Percentiles rank a stretch among this genome's conserved stretches.
Evolutionary conservation across 768 basidiomycete species (phyloP).

Genomic region (Leccinum pellstonianum): DNA sequence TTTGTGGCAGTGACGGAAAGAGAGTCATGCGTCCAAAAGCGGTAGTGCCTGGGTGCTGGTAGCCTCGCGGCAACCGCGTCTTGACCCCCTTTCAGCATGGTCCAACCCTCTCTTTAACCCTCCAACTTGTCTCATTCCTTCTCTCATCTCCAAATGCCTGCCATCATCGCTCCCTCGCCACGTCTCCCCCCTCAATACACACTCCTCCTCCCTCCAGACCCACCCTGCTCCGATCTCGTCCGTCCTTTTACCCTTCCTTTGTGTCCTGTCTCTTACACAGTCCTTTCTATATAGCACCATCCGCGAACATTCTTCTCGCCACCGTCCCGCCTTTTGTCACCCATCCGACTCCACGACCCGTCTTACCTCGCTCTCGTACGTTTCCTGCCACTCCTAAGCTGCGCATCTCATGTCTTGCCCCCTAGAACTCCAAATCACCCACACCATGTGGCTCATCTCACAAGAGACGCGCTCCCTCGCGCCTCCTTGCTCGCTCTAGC

Average conservation of each 20-base stretch:
- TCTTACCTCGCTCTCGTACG: conserved; percentile 22
- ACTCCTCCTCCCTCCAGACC: conserved; percentile 11
- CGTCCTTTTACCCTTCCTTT: conserved; percentile 4
- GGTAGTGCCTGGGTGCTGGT: conserved; percentile 17
- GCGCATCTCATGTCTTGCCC: conserved; percentile 9
- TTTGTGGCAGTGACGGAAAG: neutral
- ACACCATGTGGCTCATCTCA: conserved; percentile 37
- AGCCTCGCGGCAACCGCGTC: conserved; percentile 28
- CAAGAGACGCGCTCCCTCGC: conserved; percentile 38
- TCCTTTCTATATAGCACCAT: conserved; percentile 19
- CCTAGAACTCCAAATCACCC: conserved; percentile 40
- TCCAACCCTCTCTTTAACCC: conserved; percentile 30
- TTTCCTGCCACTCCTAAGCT: neutral
- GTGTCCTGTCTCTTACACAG: conserved; percentile 5
- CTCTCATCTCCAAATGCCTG: conserved; percentile 31
- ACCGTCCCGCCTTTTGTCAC: conserved; percentile 34
- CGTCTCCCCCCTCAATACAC: conserved; percentile 29
- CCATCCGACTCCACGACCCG: conserved; percentile 36
- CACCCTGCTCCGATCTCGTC: neutral
- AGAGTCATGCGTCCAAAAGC: conserved; percentile 27
- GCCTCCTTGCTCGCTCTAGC: conserved; percentile 36
- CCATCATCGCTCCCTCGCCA: conserved; percentile 44
- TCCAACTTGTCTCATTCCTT: conserved; percentile 34
- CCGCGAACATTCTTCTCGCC: conserved; percentile 28
- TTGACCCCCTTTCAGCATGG: conserved; percentile 26